These are phyloP conservation scores for Tuctoria greenei DNA, from an alignment of 176 grass and related monocot species.

Conservation along the genomic window DNA sequence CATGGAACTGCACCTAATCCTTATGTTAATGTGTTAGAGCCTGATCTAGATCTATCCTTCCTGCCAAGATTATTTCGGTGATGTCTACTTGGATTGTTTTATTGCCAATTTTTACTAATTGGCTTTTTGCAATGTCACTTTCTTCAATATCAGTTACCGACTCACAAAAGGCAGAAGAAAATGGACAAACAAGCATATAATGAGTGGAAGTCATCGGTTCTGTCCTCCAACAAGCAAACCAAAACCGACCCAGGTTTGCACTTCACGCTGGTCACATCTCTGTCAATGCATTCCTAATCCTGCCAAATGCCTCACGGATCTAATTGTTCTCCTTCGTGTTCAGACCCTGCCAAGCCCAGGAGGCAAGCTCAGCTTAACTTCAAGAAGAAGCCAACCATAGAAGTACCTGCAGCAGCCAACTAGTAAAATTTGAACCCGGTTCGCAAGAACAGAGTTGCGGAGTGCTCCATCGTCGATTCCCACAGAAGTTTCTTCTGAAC, in stretches of 20 bases:
- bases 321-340: neutral
- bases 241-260: slow-evolving; percentile 62
- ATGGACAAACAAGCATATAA: slow-evolving; percentile 75
- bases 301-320: neutral
- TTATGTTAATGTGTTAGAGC: neutral
- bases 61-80: neutral
- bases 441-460: neutral
- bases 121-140: neutral
- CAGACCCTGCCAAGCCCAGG: slow-evolving; percentile 57
- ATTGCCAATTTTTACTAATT: neutral
- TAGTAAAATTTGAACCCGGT: neutral
- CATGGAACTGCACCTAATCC: neutral
- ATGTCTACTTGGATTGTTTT: neutral
- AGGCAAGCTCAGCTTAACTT: slow-evolving; percentile 77
- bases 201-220: slow-evolving; percentile 74
- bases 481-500: slow-evolving; percentile 8
- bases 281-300: neutral
- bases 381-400: slow-evolving; percentile 50
- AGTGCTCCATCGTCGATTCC: neutral
- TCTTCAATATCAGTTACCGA: slow-evolving; percentile 56
- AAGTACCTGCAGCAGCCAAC: slow-evolving; percentile 37
- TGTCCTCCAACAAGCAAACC: slow-evolving; percentile 70
- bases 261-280: neutral
- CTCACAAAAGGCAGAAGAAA: slow-evolving; percentile 90
- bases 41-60: neutral